Conservation (phyloP, 2,329 filamentous ascomycete genomes). For the Penicillium thymicola region DNA sequence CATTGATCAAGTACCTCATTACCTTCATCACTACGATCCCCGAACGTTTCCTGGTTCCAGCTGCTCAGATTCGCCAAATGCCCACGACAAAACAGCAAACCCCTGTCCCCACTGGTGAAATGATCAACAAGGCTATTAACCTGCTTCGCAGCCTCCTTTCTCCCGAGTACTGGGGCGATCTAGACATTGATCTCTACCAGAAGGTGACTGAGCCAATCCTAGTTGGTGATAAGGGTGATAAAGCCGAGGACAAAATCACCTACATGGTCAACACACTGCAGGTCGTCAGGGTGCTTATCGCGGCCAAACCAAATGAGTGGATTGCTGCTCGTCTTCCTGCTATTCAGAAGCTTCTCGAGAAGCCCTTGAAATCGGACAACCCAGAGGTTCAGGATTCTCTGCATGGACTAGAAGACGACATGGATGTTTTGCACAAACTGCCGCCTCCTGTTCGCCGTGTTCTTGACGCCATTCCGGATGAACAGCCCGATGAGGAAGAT, state of each 20-base stretch:
- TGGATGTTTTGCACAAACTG: constrained; percentile 67
- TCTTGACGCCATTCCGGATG: constrained; percentile 83
- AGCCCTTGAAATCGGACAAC: constrained; percentile 81
- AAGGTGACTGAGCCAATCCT: constrained; percentile 86
- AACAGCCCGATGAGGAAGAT: constrained; percentile 76
- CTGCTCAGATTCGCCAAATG: constrained; percentile 62
- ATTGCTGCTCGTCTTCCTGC: constrained; percentile 71
- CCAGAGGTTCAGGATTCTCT: constrained; percentile 91
- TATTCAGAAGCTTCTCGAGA: constrained; percentile 85
- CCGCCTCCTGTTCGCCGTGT: constrained; percentile 75
- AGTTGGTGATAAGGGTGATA: constrained; percentile 77
- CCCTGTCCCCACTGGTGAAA: constrained; percentile 63
- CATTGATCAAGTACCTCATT: constrained; percentile 91
- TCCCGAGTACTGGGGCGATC: constrained; percentile 83
- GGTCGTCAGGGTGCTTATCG: constrained; percentile 83
- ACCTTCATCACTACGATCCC: constrained; percentile 89
- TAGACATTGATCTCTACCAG: constrained; percentile 86
- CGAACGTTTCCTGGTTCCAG: constrained; percentile 77
- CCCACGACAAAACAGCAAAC: constrained; percentile 47
- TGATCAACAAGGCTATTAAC: constrained; percentile 79
- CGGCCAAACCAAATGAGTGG: constrained; percentile 88
- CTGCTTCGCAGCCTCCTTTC: constrained; percentile 82
- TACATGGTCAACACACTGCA: constrained; percentile 92
- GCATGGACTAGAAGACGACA: constrained; percentile 68
- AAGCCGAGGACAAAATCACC: constrained; percentile 76